Conservation (phyloP, 2,329 filamentous ascomycete genomes). For the Fusarium sambucinum region DNA sequence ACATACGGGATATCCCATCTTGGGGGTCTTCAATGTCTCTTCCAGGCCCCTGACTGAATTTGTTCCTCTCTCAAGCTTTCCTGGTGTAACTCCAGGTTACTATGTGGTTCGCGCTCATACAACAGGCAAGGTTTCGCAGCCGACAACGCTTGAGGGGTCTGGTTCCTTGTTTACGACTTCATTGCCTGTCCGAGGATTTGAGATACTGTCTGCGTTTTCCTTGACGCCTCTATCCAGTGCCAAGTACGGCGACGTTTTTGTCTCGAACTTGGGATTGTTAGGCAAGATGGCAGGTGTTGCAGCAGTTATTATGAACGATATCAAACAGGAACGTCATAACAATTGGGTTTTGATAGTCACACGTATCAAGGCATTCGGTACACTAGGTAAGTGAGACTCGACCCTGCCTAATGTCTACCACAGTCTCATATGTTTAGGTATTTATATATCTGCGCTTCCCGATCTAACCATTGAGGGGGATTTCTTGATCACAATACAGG, state of each 20-base stretch:
- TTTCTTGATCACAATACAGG: conserved; percentile 81
- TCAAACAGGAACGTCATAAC: conserved; percentile 63
- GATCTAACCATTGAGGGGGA: conserved; percentile 70
- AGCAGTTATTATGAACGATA: conserved; percentile 74
- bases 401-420: neutral
- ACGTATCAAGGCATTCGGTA: conserved; percentile 82
- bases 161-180: conserved; percentile 70
- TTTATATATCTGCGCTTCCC: conserved; percentile 81
- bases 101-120: conserved; percentile 82
- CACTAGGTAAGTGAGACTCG: conserved; percentile 67
- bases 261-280: conserved; percentile 81
- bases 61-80: conserved; percentile 77
- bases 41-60: conserved; percentile 73
- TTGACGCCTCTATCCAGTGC: conserved; percentile 67
- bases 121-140: conserved; percentile 70
- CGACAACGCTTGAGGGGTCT: conserved; percentile 59
- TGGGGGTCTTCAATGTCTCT: conserved; percentile 88
- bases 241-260: conserved; percentile 55
- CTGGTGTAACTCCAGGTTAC: conserved; percentile 69
- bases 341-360: conserved; percentile 74
- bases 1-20: conserved; percentile 77
- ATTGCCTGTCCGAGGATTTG: conserved; percentile 76
- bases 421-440: conserved; percentile 56
- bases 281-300: conserved; percentile 92
- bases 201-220: conserved; percentile 83